Percentiles rank a stretch among this genome's conserved stretches.
Evolutionary conservation across 257 asterid genomes (phyloP).

Genomic region (Cordia subcordata): DNA sequence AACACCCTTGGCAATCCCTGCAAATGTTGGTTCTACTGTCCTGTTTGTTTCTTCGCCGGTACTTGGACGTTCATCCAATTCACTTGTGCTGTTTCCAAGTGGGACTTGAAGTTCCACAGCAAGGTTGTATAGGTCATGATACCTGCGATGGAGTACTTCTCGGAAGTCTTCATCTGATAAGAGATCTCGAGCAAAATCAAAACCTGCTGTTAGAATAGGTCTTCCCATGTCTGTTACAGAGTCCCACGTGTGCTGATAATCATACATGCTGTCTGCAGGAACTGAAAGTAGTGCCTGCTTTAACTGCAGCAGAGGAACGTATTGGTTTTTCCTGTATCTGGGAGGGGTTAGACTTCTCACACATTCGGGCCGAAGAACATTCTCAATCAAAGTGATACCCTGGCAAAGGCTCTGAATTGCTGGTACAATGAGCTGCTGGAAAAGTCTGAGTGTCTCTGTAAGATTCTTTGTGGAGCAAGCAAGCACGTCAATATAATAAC

Average conservation of each 20-base stretch:
- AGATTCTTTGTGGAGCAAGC: slow-evolving; percentile 72
- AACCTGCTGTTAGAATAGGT: slow-evolving; percentile 47
- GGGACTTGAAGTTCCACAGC: slow-evolving; percentile 82
- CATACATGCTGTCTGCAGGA: slow-evolving; percentile 79
- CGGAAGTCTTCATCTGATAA: slow-evolving; percentile 86
- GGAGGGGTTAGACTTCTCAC: slow-evolving; percentile 62
- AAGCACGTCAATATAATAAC: slow-evolving; percentile 58
- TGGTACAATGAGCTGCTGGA: slow-evolving; percentile 67
- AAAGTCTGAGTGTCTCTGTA: slow-evolving; percentile 68
- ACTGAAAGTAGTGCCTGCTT: slow-evolving; percentile 71
- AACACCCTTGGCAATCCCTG: slow-evolving; percentile 83
- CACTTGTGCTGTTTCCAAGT: slow-evolving; percentile 36
- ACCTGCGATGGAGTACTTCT: slow-evolving; percentile 75
- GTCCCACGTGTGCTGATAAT: slow-evolving; percentile 90
- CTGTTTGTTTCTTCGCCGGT: slow-evolving; percentile 36
- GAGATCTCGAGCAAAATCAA: slow-evolving; percentile 70
- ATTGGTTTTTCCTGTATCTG: slow-evolving; percentile 57
- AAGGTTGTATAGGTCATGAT: slow-evolving; percentile 72
- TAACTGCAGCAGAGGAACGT: slow-evolving; percentile 41
- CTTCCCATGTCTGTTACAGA: slow-evolving; percentile 52
- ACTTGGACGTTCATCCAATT: slow-evolving; percentile 11
- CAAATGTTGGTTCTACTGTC: slow-evolving; percentile 62
- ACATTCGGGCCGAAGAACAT: slow-evolving; percentile 65
- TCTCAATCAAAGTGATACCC: slow-evolving; percentile 57
- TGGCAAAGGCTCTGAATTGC: slow-evolving; percentile 60